Conservation (phyloP, 257 asterid species). For the Euphrasia confusa region DNA sequence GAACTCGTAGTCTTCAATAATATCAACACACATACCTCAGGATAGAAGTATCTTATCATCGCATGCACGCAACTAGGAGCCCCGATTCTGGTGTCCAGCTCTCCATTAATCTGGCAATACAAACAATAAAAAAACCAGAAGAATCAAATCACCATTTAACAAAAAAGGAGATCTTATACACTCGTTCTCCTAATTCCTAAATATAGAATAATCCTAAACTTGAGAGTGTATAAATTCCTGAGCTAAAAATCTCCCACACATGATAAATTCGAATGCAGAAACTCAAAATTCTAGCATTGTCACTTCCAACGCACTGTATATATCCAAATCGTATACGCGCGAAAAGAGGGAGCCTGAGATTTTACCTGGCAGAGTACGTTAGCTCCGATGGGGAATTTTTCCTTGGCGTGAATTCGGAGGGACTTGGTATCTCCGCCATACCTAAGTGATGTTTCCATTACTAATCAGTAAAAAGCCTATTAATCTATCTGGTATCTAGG, state of each 20-base stretch:
- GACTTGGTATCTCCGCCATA: conserved; percentile 67
- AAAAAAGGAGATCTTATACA: too few relatives aligned
- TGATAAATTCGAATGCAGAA: conserved; percentile 9
- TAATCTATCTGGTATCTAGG: not conserved
- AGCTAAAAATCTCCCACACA: not conserved
- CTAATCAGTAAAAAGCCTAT: not conserved
- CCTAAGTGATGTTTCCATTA: conserved; percentile 88
- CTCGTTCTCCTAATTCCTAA: conserved; percentile 4
- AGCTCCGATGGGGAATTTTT: conserved; percentile 52
- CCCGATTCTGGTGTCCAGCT: too few relatives aligned
- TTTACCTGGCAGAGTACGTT: conserved; percentile 57
- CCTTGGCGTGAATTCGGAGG: conserved; percentile 76
- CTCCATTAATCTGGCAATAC: too few relatives aligned
- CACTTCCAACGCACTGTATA: not conserved
- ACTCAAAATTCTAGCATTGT: not conserved
- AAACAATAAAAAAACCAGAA: too few relatives aligned
- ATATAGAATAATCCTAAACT: not conserved
- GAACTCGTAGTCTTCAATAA: too few relatives aligned
- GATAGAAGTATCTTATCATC: too few relatives aligned
- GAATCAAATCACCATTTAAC: too few relatives aligned
- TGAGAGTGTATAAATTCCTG: not conserved
- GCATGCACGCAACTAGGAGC: too few relatives aligned
- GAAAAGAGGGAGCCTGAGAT: not conserved
- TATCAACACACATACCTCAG: too few relatives aligned
- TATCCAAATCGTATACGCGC: not conserved